These are phyloP conservation scores for Globisporangium mamillatum DNA, from an alignment of 352 stramenopile species.

Conservation along the genomic window DNA sequence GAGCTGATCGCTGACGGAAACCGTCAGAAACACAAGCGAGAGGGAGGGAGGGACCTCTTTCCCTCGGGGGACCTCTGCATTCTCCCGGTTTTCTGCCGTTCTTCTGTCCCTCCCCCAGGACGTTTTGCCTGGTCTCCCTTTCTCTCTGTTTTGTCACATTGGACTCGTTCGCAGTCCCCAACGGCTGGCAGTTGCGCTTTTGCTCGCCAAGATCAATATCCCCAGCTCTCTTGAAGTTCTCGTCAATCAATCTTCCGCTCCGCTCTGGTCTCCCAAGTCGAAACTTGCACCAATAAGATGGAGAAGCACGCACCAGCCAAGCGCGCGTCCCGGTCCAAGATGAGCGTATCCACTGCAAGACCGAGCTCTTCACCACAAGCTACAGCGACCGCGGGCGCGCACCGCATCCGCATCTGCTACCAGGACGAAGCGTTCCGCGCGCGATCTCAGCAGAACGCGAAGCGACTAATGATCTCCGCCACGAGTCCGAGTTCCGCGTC, in stretches of 20 bases:
- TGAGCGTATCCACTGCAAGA: not conserved
- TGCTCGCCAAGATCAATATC: not conserved
- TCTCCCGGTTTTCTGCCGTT: no score
- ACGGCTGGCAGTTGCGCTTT: not conserved
- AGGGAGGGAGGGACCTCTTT: no score
- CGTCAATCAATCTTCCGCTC: no score
- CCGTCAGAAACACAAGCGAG: no score
- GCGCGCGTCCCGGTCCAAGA: not conserved
- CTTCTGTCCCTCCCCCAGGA: no score
- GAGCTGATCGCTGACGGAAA: no score
- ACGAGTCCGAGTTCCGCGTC: conserved; percentile 11
- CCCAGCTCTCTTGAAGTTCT: not conserved
- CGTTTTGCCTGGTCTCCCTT: not conserved
- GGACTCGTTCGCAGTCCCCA: not conserved
- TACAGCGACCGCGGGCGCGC: not conserved
- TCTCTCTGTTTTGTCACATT: not conserved
- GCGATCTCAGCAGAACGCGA: conserved; percentile 28
- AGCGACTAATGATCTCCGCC: conserved; percentile 32
- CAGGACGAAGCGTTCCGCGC: conserved; percentile 36
- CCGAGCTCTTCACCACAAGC: not conserved
- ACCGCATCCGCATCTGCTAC: conserved; percentile 35
- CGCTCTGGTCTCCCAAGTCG: no score
- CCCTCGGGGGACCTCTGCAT: no score
- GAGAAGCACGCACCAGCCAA: no score
- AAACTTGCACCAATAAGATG: no score